Conservation (phyloP, 1,284 basidiomycete species). For the Papiliotrema terrestris region DNA sequence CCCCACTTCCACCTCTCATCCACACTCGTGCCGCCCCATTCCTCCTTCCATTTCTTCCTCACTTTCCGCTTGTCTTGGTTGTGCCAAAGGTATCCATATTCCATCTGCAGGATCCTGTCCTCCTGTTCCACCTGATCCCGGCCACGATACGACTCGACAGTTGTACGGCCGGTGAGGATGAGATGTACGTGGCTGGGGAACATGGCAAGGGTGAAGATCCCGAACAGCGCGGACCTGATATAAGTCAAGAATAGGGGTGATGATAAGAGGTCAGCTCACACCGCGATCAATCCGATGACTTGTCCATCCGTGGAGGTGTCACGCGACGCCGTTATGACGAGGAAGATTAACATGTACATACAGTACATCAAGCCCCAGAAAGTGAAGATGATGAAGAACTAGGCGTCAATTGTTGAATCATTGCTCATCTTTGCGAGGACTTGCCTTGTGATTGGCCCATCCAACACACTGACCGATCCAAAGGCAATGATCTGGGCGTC, state of each 20-base stretch:
- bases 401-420: not conserved
- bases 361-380: conserved; percentile 42
- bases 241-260: not conserved
- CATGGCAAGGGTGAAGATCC: conserved; percentile 42
- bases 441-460: conserved; percentile 46
- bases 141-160: conserved; percentile 40
- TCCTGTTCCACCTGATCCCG: conserved; percentile 39
- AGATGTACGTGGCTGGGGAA: conserved; percentile 35
- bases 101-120: conserved; percentile 25
- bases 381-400: conserved; percentile 47
- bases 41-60: conserved; percentile 33
- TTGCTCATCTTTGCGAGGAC: not conserved
- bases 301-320: conserved; percentile 34
- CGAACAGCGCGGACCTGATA: conserved; percentile 36
- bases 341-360: conserved; percentile 31
- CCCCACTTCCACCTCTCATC: conserved; percentile 46
- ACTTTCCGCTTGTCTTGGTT: conserved; percentile 25
- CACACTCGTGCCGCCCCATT: conserved; percentile 39
- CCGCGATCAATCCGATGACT: conserved; percentile 34
- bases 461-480: conserved; percentile 49
- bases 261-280: conserved; percentile 39
- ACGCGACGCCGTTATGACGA: conserved; percentile 22
- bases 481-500: conserved; percentile 37
- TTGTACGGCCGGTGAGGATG: conserved; percentile 35
- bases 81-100: conserved; percentile 34